A percentile compares a stretch with the other conserved stretches of the same genome.
These are phyloP conservation scores for Gossypium thurberi DNA, from an alignment of 345 rosid genomes.

Conservation along the genomic window DNA sequence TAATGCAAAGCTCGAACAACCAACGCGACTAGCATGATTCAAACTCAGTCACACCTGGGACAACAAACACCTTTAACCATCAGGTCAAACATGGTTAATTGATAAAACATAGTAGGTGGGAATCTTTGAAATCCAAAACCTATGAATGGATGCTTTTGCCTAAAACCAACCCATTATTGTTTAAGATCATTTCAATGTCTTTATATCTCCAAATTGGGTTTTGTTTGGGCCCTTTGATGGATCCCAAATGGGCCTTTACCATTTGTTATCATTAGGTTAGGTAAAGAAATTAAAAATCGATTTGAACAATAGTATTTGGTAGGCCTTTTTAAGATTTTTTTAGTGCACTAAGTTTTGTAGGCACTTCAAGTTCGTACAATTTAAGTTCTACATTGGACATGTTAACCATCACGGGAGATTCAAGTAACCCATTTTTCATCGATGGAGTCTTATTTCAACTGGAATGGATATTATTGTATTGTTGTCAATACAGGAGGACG, in stretches of 20 bases:
- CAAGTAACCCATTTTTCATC: too few species aligned
- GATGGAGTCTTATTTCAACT: too few species aligned
- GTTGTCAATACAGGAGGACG: accelerated
- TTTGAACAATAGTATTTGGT: too few species aligned
- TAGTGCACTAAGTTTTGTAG: too few species aligned
- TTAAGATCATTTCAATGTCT: not conserved
- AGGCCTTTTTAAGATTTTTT: too few species aligned
- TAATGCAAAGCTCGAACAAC: accelerated
- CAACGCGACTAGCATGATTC: accelerated
- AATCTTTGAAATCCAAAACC: not conserved
- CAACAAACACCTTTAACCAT: accelerated
- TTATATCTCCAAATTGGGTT: not conserved
- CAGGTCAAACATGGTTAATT: accelerated
- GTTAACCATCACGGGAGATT: too few species aligned
- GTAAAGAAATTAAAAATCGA: too few species aligned
- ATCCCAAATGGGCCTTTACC: not conserved
- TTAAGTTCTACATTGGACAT: too few species aligned
- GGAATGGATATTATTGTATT: accelerated
- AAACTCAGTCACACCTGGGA: accelerated
- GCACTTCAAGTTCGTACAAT: too few species aligned
- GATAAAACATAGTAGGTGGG: not conserved
- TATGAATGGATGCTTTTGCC: not conserved
- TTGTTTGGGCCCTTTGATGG: not conserved
- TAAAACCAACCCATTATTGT: not conserved
- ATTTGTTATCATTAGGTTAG: not conserved